Evolutionary conservation across 2,329 filamentous ascomycete genomes (phyloP).

Genomic region (Drechslera avenae): DNA sequence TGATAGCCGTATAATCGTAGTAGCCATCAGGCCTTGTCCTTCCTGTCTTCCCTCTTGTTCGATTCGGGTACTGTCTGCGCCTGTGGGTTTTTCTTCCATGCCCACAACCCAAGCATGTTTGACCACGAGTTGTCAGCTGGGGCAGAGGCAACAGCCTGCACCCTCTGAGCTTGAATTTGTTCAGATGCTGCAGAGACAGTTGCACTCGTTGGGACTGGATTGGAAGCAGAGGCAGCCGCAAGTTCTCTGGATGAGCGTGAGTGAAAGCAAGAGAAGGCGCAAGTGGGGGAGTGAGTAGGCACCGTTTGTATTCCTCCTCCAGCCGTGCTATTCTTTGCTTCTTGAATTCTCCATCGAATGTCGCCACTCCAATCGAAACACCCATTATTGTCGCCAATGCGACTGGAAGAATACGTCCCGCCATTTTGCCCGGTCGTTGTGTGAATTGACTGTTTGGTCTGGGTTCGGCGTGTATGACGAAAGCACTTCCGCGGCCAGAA

Average conservation of each 20-base stretch:
- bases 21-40: conserved; percentile 60
- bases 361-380: conserved; percentile 40
- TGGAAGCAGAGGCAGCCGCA: conserved; percentile 28
- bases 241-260: conserved; percentile 31
- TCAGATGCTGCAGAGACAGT: conserved; percentile 15
- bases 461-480: conserved; percentile 21
- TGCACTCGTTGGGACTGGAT: conserved; percentile 19
- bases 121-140: conserved; percentile 29
- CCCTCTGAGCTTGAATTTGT: conserved; percentile 14
- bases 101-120: conserved; percentile 41
- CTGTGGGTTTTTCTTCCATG: conserved; percentile 34
- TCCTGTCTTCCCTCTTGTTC: conserved; percentile 62
- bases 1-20: conserved; percentile 22
- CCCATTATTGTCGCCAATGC: conserved; percentile 39
- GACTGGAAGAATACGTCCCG: conserved; percentile 42
- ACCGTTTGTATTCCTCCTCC: conserved; percentile 44
- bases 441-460: not conserved
- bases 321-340: conserved; percentile 38
- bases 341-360: conserved; percentile 45
- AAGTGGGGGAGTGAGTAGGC: conserved; percentile 1
- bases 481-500: conserved; percentile 20
- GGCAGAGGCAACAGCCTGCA: conserved; percentile 13
- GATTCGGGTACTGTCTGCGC: conserved; percentile 61
- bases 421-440: conserved; percentile 24
- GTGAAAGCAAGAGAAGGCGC: conserved; percentile 4